A percentile compares a stretch with the other conserved stretches of the same genome.
phyloP scores from a whole-genome alignment of 1,284 basidiomycete species.

The Trametes sp. region DNA sequence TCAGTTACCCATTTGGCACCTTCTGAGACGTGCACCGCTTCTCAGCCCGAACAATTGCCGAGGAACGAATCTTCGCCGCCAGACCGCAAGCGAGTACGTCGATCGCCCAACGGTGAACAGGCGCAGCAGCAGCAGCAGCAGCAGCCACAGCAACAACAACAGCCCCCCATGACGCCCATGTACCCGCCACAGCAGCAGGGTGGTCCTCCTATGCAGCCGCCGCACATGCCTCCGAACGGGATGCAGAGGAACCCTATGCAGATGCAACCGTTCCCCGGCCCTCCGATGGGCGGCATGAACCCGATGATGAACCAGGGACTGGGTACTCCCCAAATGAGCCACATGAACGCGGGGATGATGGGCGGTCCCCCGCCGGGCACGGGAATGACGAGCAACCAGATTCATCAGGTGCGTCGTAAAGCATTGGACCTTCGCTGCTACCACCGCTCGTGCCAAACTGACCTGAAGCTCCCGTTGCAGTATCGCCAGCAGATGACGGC shows the following conservation, averaged over 20 bases:
- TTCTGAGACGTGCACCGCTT: slow-evolving; percentile 22
- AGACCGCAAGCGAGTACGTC: slow-evolving; percentile 64
- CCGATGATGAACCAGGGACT: slow-evolving; percentile 37
- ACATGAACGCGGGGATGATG: slow-evolving; percentile 40
- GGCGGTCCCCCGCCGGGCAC: slow-evolving; percentile 32
- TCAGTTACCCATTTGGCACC: slow-evolving; percentile 7
- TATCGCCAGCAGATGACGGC: slow-evolving; percentile 49
- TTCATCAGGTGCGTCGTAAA: slow-evolving; percentile 40
- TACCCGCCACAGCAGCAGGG: slow-evolving; percentile 22
- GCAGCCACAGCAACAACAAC: slow-evolving; percentile 38
- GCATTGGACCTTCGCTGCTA: neutral
- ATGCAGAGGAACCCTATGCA: slow-evolving; percentile 37
- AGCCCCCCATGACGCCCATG: slow-evolving; percentile 43
- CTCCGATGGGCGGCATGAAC: slow-evolving; percentile 31
- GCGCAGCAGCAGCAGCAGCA: slow-evolving; percentile 43
- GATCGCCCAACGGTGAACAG: slow-evolving; percentile 58
- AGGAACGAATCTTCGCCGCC: slow-evolving; percentile 69
- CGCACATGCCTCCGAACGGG: slow-evolving; percentile 33
- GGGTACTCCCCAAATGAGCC: slow-evolving; percentile 33
- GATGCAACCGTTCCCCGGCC: slow-evolving; percentile 36
- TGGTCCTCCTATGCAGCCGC: slow-evolving; percentile 28
- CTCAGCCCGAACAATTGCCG: slow-evolving; percentile 57
- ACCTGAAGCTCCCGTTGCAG: slow-evolving; percentile 33
- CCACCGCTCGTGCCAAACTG: neutral
- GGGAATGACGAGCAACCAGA: slow-evolving; percentile 44